A percentile compares a stretch with the other conserved stretches of the same genome.
Conservation (phyloP, 2,329 filamentous ascomycete genomes). For the Cercospora canescens region DNA sequence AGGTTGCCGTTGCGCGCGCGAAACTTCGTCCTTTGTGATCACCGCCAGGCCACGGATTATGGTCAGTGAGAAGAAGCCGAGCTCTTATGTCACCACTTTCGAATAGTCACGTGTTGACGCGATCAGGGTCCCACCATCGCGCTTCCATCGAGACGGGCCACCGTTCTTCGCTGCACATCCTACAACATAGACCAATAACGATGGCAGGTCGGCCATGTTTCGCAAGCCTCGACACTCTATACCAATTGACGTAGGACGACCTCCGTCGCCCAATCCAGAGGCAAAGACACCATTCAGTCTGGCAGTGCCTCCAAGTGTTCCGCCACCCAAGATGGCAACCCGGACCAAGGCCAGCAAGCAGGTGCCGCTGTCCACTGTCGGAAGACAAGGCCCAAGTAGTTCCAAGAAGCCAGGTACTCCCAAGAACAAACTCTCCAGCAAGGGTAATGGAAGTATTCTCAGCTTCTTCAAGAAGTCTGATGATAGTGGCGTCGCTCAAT, state of each 20-base stretch:
- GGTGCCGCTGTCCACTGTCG: slow-evolving; percentile 31
- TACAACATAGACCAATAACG: background rate
- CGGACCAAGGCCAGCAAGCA: slow-evolving; percentile 27
- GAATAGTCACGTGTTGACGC: background rate
- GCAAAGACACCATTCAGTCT: slow-evolving; percentile 34
- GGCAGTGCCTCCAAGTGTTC: slow-evolving; percentile 32
- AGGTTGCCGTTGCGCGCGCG: background rate
- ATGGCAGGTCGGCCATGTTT: slow-evolving; percentile 46
- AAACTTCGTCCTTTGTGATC: background rate
- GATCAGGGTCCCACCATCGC: background rate
- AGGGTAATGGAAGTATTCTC: slow-evolving; percentile 54
- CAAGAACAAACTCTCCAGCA: slow-evolving; percentile 41
- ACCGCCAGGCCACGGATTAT: background rate
- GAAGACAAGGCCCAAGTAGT: slow-evolving; percentile 30
- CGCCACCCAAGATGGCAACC: slow-evolving; percentile 34
- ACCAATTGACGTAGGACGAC: slow-evolving; percentile 45
- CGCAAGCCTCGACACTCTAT: slow-evolving; percentile 53
- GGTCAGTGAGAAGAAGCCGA: background rate
- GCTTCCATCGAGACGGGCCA: background rate
- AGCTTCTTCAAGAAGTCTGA: slow-evolving; percentile 57
- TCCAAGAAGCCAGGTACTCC: slow-evolving; percentile 38
- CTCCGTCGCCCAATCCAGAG: slow-evolving; percentile 51
- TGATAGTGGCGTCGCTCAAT: slow-evolving; percentile 28
- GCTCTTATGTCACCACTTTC: background rate
- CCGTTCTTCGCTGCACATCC: background rate